Base-by-base conservation (phyloP, 1,284 basidiomycete genomes). In the Calocybe gambosa region DNA sequence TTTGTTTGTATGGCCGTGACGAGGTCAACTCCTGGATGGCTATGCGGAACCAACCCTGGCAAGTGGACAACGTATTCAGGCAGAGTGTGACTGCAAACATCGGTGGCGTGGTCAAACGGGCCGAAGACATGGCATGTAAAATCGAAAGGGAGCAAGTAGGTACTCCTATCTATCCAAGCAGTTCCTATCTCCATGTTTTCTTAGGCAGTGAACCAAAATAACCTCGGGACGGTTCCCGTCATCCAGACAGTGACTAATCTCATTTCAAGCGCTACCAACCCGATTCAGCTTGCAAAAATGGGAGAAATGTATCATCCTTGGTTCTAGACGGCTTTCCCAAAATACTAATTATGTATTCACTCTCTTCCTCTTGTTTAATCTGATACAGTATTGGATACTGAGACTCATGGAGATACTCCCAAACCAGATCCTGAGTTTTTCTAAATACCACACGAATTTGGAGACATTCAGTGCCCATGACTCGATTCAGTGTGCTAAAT, bases 1-100 rank as follows among this genome's bases (percentile, higher is more conserved):
- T 96, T 12, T 89, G 87, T 53, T 73, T 97, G 44, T 97, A 97
- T 63, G 82, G 91, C 19, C 80, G 93, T 23, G 96, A 99, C 62
- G 96, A 99, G 67, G 86, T 97, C 42, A 78, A 82, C 56, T 76
- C 78, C 12, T 92, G 87, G 86, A 56, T 84, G 49, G 70, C 62
- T 23, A 68, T 71, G 45, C 74, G 75, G 38, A 66, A 69, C 19
- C 72, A 74, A 45, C 70, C 73, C 15, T 75, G 70, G 66, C 69
- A 66, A 21, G 67, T 76, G 29, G 89, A 93, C 57, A 51, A 69
- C 15, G 64, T 71, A 42, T 84, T 89, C 67, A 81, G 86, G 23
- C 74, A 80, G 43, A 74, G 80, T 42, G 87, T 94, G 10, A 68
- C 78, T 7, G 70, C 71, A 35, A 92, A 92, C 54, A 85, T 91